Percentiles rank a stretch among this genome's conserved stretches.
phyloP scores from a whole-genome alignment of 306 rosid species.

The Citrullus mucosospermus region DNA sequence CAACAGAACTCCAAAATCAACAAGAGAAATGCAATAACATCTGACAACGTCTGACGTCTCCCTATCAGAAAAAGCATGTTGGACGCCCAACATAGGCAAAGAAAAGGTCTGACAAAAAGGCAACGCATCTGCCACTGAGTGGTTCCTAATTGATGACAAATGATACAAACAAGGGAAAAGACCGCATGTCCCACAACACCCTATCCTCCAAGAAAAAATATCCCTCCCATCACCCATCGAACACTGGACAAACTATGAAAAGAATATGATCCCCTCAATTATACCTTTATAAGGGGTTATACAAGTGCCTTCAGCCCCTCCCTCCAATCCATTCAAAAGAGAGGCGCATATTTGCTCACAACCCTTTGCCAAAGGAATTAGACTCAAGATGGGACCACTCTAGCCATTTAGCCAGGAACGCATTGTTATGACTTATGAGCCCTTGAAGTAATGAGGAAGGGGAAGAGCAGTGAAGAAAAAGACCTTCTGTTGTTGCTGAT shows the following conservation, averaged over 20 bases:
- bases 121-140: too few relatives aligned
- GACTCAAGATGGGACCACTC: not conserved
- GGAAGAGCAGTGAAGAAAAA: too few relatives aligned
- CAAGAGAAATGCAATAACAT: too few relatives aligned
- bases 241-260: not conserved
- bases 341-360: not conserved
- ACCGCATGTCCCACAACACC: not conserved
- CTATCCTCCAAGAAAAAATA: not conserved
- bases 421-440: not conserved
- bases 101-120: too few relatives aligned
- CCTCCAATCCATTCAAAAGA: not conserved
- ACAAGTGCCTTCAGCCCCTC: not conserved
- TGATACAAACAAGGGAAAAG: not conserved
- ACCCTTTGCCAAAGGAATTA: not conserved
- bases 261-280: not conserved
- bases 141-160: not conserved
- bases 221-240: not conserved
- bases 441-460: not conserved
- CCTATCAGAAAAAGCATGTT: too few relatives aligned
- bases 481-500: too few relatives aligned
- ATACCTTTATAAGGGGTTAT: not conserved
- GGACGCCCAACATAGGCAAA: too few relatives aligned
- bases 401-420: not conserved
- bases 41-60: too few relatives aligned
- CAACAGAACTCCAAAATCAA: too few relatives aligned